Evolutionary conservation across 495 filamentous ascomycete genomes (phyloP).

Genomic region (Saxophila tyrrhenica): DNA sequence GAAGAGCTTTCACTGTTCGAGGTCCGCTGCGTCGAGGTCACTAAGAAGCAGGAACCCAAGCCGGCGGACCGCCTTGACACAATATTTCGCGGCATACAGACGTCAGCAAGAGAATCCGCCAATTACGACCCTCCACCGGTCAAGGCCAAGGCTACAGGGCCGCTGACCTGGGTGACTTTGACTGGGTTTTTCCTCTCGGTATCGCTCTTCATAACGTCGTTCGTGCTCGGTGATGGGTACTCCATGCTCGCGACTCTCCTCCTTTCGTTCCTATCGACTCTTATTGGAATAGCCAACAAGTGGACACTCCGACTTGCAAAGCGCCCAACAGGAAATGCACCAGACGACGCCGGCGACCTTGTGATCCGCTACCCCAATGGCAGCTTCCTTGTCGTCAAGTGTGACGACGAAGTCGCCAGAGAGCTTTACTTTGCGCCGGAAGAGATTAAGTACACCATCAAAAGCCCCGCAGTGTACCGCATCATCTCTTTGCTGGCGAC

Average conservation of each 20-base stretch:
- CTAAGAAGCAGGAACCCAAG: slow-evolving; percentile 12
- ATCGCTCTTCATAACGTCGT: slow-evolving; percentile 29
- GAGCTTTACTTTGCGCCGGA: slow-evolving; percentile 36
- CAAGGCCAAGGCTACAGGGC: slow-evolving; percentile 28
- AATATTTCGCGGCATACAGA: no score
- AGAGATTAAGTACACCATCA: slow-evolving; percentile 31
- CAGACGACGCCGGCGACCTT: slow-evolving; percentile 23
- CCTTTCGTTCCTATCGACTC: slow-evolving; percentile 35
- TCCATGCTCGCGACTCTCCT: slow-evolving; percentile 33
- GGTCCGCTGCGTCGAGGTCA: slow-evolving; percentile 35
- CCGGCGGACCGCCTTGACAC: neutral
- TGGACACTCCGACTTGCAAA: slow-evolving; percentile 30
- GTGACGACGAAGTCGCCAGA: slow-evolving; percentile 29
- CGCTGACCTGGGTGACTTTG: slow-evolving; percentile 29
- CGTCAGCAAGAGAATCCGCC: no score
- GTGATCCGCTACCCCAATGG: slow-evolving; percentile 34
- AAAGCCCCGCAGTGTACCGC: slow-evolving; percentile 26
- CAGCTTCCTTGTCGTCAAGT: slow-evolving; percentile 30
- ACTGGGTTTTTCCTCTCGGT: slow-evolving; percentile 31
- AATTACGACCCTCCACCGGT: no score
- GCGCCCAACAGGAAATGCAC: slow-evolving; percentile 4
- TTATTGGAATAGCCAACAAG: slow-evolving; percentile 34
- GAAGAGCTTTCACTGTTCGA: slow-evolving; percentile 1
- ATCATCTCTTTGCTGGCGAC: slow-evolving; percentile 35
- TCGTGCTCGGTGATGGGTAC: slow-evolving; percentile 32